Conservation (phyloP, 2,329 filamentous ascomycete genomes). For the Penicillium sp. region DNA sequence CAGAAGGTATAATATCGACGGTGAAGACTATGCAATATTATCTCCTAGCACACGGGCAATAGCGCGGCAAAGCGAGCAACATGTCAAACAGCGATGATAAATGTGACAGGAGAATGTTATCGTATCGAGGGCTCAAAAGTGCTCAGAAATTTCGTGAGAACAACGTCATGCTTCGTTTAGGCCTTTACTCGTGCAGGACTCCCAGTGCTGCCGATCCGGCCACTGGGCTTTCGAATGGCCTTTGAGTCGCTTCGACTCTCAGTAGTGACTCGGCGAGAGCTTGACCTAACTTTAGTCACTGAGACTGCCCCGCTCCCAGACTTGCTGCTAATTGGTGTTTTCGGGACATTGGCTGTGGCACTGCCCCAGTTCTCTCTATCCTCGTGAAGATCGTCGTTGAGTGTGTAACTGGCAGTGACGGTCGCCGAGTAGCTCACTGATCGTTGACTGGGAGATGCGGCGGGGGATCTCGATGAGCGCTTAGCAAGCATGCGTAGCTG, state of each 20-base stretch:
- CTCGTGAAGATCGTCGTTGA: slow-evolving; percentile 66
- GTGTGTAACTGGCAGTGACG: slow-evolving; percentile 69
- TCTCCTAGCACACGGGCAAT: slow-evolving; percentile 19
- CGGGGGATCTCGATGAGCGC: slow-evolving; percentile 67
- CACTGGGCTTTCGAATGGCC: slow-evolving; percentile 53
- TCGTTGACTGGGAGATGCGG: slow-evolving; percentile 66
- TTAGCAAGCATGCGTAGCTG: slow-evolving; percentile 76
- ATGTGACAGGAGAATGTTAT: slow-evolving; percentile 27
- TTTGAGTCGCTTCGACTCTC: slow-evolving; percentile 45
- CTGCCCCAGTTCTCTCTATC: slow-evolving; percentile 71
- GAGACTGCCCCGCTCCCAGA: slow-evolving; percentile 57
- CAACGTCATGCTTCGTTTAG: slow-evolving; percentile 1
- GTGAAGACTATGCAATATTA: slow-evolving; percentile 24
- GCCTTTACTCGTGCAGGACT: slow-evolving; percentile 39
- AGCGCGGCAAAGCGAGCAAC: slow-evolving; percentile 10
- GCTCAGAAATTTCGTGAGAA: slow-evolving; percentile 9
- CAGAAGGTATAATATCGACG: slow-evolving; percentile 21
- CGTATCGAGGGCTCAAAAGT: slow-evolving; percentile 20
- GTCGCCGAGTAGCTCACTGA: slow-evolving; percentile 78
- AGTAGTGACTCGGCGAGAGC: slow-evolving; percentile 51
- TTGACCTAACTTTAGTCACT: slow-evolving; percentile 68
- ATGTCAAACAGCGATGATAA: slow-evolving; percentile 13
- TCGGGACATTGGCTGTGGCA: slow-evolving; percentile 38
- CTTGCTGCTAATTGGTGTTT: slow-evolving; percentile 62
- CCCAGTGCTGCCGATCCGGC: slow-evolving; percentile 50